phyloP scores from a whole-genome alignment of 345 rosid species.

The Ailanthus altissimus region DNA sequence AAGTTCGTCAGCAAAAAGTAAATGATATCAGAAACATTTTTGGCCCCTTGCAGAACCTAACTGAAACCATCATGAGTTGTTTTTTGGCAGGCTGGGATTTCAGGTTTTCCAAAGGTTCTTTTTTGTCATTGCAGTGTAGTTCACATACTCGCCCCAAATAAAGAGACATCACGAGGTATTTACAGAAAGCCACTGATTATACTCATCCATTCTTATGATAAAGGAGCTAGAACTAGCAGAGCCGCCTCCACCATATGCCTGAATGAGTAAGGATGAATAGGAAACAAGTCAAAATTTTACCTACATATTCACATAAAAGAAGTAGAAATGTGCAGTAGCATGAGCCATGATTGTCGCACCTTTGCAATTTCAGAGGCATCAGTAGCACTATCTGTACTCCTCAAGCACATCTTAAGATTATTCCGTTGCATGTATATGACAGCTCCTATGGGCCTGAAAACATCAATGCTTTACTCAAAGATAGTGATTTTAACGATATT shows the following conservation, averaged over 20 bases:
- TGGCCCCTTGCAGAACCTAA: neutral
- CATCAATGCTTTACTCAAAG: constrained; percentile 15
- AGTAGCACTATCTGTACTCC: constrained; percentile 60
- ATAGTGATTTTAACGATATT: neutral
- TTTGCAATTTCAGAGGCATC: constrained; percentile 86
- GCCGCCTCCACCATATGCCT: constrained; percentile 97
- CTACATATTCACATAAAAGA: neutral
- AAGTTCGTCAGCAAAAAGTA: neutral
- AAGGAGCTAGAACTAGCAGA: constrained; percentile 70
- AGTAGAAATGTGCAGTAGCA: neutral
- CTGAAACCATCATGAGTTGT: neutral
- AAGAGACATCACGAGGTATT: constrained; percentile 21
- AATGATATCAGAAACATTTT: neutral
- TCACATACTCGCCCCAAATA: neutral
- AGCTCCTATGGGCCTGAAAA: constrained; percentile 81
- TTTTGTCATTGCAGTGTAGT: neutral
- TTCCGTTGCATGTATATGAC: constrained; percentile 66
- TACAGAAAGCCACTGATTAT: constrained; percentile 62
- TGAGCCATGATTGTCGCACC: constrained; percentile 39
- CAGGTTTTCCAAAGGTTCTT: neutral
- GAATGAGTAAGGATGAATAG: constrained; percentile 26
- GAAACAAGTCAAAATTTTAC: neutral
- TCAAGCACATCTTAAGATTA: constrained; percentile 84
- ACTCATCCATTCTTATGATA: constrained; percentile 87
- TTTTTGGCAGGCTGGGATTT: neutral